Base-by-base conservation (phyloP, 2,329 filamentous ascomycete species). In the Didymellaceae sp. region DNA sequence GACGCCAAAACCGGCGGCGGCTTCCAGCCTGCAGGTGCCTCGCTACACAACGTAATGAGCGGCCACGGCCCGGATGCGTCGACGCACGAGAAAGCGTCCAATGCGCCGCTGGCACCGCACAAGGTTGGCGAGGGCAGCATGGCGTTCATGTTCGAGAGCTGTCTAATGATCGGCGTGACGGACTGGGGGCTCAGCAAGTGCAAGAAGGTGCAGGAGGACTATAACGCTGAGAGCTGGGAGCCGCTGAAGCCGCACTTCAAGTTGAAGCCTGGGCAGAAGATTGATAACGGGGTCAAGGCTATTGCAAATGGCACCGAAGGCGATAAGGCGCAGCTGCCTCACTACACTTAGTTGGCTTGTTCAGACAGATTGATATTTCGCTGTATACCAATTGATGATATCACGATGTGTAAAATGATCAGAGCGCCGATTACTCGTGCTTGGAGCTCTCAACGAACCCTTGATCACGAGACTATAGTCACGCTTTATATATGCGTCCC, bases 151-250 rank as follows among this genome's bases (percentile, higher is more conserved):
- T 86, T 86, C 72, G 84, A 86, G 72, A 82, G 82, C 57, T 85
- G 80, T 46, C 65, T 88, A 45, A 87, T 89, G 84, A 80, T 89
- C 2, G 86, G 86, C 1, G 86, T 90, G 21, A 88, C 87, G 1
- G 82, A 87, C 50, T 90, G 86, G 86, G 87, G 86, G 1, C 72
- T 89, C 55, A 87, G 84, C 71, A 82, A 83, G 55, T 93, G 86
- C 67, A 74, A 80, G 63, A 89, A 89, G 73, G 82, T 89, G 31
- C 87, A 89, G 75, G 79, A 84, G 58, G 83, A 83, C 48, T 95
- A 94, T 66, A 91, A 85, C 67, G 84, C 86, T 49, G 88, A 95
- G 77, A 92, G 89, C 69, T 96, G 91, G 91, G 85, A 77, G 61
- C 71, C 74, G 11, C 55, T 81, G 58, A 78, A 78, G 64, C 67